Evolutionary conservation across 2,329 filamentous ascomycete species (phyloP).

Genomic region (Ceratocystis ficicola): DNA sequence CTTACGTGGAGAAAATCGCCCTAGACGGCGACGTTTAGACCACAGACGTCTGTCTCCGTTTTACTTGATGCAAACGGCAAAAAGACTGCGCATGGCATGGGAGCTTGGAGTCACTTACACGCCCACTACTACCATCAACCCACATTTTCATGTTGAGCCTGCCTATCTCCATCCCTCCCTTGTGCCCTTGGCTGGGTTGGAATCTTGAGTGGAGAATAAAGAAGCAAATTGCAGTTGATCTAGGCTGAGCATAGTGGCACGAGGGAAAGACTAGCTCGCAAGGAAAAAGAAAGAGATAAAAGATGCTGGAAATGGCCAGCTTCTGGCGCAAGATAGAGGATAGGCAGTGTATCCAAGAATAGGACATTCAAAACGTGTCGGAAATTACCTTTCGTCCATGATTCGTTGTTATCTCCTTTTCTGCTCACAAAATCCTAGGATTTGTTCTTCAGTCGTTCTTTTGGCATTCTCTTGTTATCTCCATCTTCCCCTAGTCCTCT

Average conservation of each 20-base stretch:
- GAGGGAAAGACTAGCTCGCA: neutral
- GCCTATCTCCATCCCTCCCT: neutral
- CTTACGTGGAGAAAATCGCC: neutral
- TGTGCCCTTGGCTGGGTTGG: neutral
- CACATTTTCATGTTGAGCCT: neutral
- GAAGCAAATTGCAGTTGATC: constrained; percentile 4
- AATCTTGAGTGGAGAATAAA: neutral
- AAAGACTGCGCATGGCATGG: neutral
- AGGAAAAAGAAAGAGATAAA: neutral
- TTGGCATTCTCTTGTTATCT: constrained; percentile 9
- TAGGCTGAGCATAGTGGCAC: neutral
- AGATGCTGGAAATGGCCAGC: neutral
- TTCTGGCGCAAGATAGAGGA: neutral
- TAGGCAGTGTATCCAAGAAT: constrained; percentile 1
- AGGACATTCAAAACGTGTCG: constrained; percentile 10
- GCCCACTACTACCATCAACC: neutral
- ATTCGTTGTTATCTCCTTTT: constrained; percentile 3
- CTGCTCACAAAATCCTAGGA: neutral
- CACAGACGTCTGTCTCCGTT: neutral
- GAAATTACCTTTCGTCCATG: constrained; percentile 4
- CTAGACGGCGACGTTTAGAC: neutral
- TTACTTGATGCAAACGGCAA: neutral
- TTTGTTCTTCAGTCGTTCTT: constrained; percentile 8
- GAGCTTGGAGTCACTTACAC: neutral
- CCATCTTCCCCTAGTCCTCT: neutral